Percentiles rank a stretch among this genome's conserved stretches.
These are phyloP conservation scores for Monilinia laxa DNA, from an alignment of 2,329 filamentous ascomycete genomes.

Conservation along the genomic window DNA sequence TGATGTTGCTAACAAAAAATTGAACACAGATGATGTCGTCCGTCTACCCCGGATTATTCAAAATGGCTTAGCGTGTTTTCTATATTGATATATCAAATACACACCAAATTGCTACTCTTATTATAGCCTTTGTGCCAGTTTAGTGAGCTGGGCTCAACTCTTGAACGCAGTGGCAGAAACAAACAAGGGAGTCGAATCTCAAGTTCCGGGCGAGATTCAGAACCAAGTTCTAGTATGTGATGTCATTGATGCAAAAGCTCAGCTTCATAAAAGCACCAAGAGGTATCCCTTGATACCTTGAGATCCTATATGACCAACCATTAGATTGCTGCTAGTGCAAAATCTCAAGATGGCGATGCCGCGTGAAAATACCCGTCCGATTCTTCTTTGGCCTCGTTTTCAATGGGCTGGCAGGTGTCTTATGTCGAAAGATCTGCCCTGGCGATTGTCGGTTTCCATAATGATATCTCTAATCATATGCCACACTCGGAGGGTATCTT, in stretches of 20 bases:
- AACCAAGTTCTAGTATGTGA: background rate
- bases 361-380: too few species aligned
- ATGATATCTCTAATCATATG: too few species aligned
- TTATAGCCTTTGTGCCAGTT: background rate
- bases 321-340: background rate
- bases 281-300: background rate
- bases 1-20: background rate
- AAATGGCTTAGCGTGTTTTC: background rate
- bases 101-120: background rate
- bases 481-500: too few species aligned
- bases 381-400: too few species aligned
- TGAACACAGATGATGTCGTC: too few species aligned
- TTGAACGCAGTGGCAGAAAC: background rate
- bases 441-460: background rate
- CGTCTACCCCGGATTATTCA: background rate
- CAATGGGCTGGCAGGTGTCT: too few species aligned
- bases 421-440: background rate
- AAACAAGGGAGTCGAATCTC: background rate
- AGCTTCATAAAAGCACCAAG: too few species aligned
- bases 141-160: background rate
- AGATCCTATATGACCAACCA: background rate
- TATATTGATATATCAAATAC: too few species aligned
- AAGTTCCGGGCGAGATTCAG: background rate
- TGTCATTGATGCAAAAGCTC: background rate
- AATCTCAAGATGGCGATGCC: background rate